Evolutionary conservation across 306 rosid species (phyloP), one percentile per base, ranked within the genome.

Genomic region (Cucurbita pepo): DNA sequence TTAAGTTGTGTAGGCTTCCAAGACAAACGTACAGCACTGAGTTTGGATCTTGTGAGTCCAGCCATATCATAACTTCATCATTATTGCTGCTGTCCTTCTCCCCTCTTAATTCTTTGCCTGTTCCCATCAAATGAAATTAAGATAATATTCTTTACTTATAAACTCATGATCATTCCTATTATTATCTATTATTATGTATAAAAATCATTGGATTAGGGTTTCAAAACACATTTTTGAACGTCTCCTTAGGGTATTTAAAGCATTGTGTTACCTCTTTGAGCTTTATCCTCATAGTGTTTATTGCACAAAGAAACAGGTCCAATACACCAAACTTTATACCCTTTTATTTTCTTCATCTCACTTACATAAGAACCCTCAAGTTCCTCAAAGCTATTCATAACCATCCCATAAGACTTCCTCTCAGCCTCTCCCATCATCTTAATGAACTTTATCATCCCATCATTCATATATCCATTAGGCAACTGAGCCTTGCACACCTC

Each of bases 241-340:
- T 25, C 30, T 25, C 30, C 30, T 25, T 25, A 25, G 30, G 30
- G 30, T 25, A 25, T 25, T 25, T 25, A 25, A 25, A 25, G 30
- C 1, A 25, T 25, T 25, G 1, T 25, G 30, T 25, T 47, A 47
- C 91, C 91, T 69, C 89, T 85, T 22, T 74, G 75, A 56, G 72
- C 82, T 75, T 77, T 80, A 6, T 79, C 85, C 70, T 53, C 37
- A 2, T 72, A 9, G 4, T 53, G 74, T 40, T 81, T 71, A 83
- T 83, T 85, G 77, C 82, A 77, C 1, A 83, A 77, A 22, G 91
- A 87, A 61, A 78, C 86, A 14, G 89, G 91, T 9, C 89, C 86
- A 40, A 36, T 10, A 16, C 43, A 34, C 44, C 44, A 60, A 1
- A 36, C 66, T 60, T 8, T 83, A 0, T 80, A 37, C 18, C 7